Evolutionary conservation across 129 eudicot species (phyloP).

Genomic region (Helichrysum umbraculigerum): DNA sequence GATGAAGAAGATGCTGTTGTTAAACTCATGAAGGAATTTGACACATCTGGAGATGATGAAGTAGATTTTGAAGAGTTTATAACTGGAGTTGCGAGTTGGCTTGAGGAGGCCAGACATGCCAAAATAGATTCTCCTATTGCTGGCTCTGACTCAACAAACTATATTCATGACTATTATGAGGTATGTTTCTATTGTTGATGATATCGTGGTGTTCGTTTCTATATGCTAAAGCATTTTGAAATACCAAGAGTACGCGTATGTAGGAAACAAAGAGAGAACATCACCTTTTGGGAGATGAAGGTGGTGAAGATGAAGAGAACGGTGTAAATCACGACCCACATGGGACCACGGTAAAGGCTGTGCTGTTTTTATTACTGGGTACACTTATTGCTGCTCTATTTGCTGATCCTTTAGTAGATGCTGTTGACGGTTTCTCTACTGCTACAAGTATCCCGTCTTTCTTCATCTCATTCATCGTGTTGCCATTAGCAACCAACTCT

Average conservation of each 20-base stretch:
- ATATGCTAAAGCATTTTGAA: background rate
- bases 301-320: conserved; percentile 52
- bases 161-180: conserved; percentile 53
- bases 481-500: conserved; percentile 90
- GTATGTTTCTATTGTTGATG: conserved; percentile 30
- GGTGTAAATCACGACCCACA: conserved; percentile 42
- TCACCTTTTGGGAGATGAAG: conserved; percentile 58
- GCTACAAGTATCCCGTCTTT: conserved; percentile 91
- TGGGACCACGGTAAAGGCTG: conserved; percentile 64
- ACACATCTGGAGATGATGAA: conserved; percentile 49
- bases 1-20: conserved; percentile 55
- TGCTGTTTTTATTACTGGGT: conserved; percentile 58
- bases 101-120: conserved; percentile 54
- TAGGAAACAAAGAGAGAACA: conserved; percentile 84
- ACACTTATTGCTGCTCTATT: conserved; percentile 79
- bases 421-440: conserved; percentile 72
- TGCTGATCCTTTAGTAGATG: conserved; percentile 94
- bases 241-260: background rate
- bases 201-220: background rate
- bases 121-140: conserved; percentile 27
- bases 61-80: conserved; percentile 53
- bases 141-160: conserved; percentile 42
- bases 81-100: conserved; percentile 59
- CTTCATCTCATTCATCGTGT: conserved; percentile 82
- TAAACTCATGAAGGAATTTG: conserved; percentile 73